Evolutionary conservation across 768 basidiomycete genomes (phyloP).

Genomic region (Pisolithus orientalis): DNA sequence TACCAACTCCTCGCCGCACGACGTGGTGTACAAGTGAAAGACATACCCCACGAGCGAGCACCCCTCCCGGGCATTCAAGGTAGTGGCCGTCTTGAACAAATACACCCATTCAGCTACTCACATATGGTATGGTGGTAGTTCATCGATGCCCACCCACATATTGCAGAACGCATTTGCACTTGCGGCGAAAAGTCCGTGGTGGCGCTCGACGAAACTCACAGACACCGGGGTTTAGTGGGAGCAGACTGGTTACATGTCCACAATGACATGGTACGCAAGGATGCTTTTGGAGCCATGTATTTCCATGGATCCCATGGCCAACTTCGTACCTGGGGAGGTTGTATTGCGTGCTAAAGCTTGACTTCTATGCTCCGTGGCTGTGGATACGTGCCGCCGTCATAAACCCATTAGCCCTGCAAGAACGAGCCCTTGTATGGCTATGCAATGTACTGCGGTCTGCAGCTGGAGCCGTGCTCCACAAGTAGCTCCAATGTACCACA

Average conservation of each 20-base stretch:
- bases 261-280: constrained; percentile 30
- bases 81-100: constrained; percentile 8
- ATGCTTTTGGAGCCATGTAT: background rate
- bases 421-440: no score
- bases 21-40: constrained; percentile 58
- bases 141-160: constrained; percentile 47
- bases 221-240: constrained; percentile 54
- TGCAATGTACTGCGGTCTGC: constrained; percentile 6
- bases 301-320: background rate
- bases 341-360: background rate
- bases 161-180: constrained; percentile 66
- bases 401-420: background rate
- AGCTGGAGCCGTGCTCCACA: constrained; percentile 31
- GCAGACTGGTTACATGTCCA: constrained; percentile 66
- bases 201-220: constrained; percentile 62
- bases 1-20: constrained; percentile 67
- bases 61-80: constrained; percentile 76
- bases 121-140: constrained; percentile 36
- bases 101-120: background rate
- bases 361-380: background rate
- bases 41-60: constrained; percentile 72
- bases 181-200: constrained; percentile 54
- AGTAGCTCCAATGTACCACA: background rate
- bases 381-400: background rate
- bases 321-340: constrained; percentile 48